Evolutionary conservation across 495 filamentous ascomycete species (phyloP), one percentile per base, ranked within the genome.

Genomic region (Aspergillus sparsus): DNA sequence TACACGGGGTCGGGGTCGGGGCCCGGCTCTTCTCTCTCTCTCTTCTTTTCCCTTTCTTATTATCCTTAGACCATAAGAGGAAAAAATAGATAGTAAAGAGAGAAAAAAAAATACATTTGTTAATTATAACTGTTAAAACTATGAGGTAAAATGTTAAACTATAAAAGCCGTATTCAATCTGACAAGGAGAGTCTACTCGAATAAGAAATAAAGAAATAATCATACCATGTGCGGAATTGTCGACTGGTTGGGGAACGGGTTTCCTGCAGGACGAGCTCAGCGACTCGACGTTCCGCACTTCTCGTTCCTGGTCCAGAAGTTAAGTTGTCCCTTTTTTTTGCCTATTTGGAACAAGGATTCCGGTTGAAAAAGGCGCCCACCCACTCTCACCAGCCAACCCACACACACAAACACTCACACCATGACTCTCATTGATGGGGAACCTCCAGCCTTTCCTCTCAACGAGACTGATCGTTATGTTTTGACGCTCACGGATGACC

Each of bases 401-500:
- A 4, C 42, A 42, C 6, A 31, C 9, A 21, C 21, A 27, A 27
- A 27, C 21, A 27, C 21, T 27, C 21, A 34, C 36, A 58, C 49
- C 15, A 63, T 55, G 18, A 31, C 36, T 21, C 42, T 44, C n/a
- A 12, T 37, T 37, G 32, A 51, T 13, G 57, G 66, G 7, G 64
- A 73, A 36, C 42, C 65, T 2, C 62, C 70, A 1, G 82, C 87
- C 7, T 89, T 89, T 66, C 78, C 82, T 52, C 76, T 91, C 57
- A 89, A 87, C 0, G 85, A 87, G 1, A 71, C 82, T 47, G 89
- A 92, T 68, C 82, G 74, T 58, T 80, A 81, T 69, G 80, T 90
- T 13, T 77, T 92, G 35, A 78, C 84, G n/a, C 82, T 83, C 63
- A 86, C 82, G 4, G 88, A 90, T 68, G 86, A 87, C 37, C 85